These are phyloP conservation scores for Colletotrichum agaves DNA, from an alignment of 2,329 filamentous ascomycete species.

Conservation along the genomic window DNA sequence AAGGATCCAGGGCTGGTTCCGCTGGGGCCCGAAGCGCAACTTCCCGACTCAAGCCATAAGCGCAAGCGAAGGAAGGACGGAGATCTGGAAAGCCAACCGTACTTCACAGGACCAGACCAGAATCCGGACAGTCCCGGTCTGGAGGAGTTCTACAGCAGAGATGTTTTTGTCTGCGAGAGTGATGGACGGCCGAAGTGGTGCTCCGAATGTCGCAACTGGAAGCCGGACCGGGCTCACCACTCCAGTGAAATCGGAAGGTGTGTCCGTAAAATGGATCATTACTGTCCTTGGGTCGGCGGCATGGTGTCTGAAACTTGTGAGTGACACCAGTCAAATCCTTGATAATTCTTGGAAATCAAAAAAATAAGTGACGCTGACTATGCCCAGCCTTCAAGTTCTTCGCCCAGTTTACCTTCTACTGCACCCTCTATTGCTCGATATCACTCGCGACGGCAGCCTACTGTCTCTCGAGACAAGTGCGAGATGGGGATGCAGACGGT, in stretches of 20 bases:
- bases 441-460: slow-evolving; percentile 72
- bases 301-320: slow-evolving; percentile 83
- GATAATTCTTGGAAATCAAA: slow-evolving; percentile 34
- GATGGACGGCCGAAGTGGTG: slow-evolving; percentile 92
- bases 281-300: slow-evolving; percentile 96
- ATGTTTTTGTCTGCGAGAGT: slow-evolving; percentile 84
- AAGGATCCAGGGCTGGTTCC: slow-evolving; percentile 80
- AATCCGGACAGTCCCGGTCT: slow-evolving; percentile 74
- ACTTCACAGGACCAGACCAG: slow-evolving; percentile 52
- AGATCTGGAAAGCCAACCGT: slow-evolving; percentile 50
- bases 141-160: slow-evolving; percentile 82
- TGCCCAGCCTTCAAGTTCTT: slow-evolving; percentile 87
- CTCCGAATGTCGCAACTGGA: slow-evolving; percentile 84
- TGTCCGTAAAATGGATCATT: slow-evolving; percentile 92
- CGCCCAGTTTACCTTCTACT: slow-evolving; percentile 84
- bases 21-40: slow-evolving; percentile 53
- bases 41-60: slow-evolving; percentile 37
- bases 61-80: slow-evolving; percentile 41
- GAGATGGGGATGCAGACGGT: slow-evolving; percentile 59
- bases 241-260: slow-evolving; percentile 85
- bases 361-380: slow-evolving; percentile 3
- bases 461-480: slow-evolving; percentile 66
- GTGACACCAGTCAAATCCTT: slow-evolving; percentile 39
- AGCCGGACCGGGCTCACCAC: slow-evolving; percentile 88
- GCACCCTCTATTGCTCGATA: slow-evolving; percentile 73